Percentiles rank a stretch among this genome's conserved stretches.
Conservation (phyloP, 305 asterid species). For the Andrographis paniculata region DNA sequence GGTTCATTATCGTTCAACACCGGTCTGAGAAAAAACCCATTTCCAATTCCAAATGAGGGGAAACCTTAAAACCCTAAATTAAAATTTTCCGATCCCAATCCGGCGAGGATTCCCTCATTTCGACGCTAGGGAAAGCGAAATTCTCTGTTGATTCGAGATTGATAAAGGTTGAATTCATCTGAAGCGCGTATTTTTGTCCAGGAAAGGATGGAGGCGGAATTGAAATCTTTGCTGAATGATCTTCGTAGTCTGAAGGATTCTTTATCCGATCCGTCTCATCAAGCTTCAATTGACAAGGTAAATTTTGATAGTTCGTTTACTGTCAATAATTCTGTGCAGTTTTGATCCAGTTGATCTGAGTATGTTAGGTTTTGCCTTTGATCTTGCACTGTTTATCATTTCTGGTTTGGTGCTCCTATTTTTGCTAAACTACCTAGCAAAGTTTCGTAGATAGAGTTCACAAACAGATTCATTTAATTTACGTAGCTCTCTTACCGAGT, state of each 20-base stretch:
- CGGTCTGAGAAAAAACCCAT: too few relatives aligned
- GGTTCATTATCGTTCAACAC: too few relatives aligned
- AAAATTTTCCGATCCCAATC: constrained; percentile 14
- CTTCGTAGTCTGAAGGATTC: constrained; percentile 37
- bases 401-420: background rate
- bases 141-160: constrained; percentile 4
- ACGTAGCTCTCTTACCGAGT: background rate
- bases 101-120: background rate
- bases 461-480: background rate
- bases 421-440: background rate
- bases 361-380: too few relatives aligned
- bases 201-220: constrained; percentile 41
- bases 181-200: background rate
- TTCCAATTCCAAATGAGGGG: background rate
- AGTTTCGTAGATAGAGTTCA: background rate
- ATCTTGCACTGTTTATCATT: background rate
- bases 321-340: background rate
- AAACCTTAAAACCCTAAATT: constrained; percentile 17
- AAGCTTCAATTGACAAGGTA: constrained; percentile 33
- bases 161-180: constrained; percentile 3
- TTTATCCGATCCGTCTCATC: constrained; percentile 35
- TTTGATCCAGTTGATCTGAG: background rate
- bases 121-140: background rate
- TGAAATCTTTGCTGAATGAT: constrained; percentile 41
- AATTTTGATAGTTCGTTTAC: background rate